Percentiles rank a stretch among this genome's conserved stretches.
Evolutionary conservation across 352 stramenopile genomes (phyloP).

Genomic region (Peronospora belbahrii): DNA sequence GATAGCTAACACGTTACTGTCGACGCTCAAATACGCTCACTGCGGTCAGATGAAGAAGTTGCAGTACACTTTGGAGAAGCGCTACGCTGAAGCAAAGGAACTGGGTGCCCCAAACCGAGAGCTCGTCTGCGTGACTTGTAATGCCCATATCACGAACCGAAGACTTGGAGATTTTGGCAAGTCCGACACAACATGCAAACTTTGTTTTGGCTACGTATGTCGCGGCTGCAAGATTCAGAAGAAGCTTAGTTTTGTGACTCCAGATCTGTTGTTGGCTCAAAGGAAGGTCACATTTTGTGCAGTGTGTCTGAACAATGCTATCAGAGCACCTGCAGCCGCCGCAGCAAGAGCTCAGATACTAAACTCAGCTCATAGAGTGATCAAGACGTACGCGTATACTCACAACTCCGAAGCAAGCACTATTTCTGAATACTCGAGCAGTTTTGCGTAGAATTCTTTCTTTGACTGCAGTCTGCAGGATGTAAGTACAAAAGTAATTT

Average conservation of each 20-base stretch:
- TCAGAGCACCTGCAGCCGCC: conserved; percentile 14
- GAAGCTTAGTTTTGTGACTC: conserved; percentile 1
- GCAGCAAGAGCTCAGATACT: conserved; percentile 22
- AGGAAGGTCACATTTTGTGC: conserved; percentile 1
- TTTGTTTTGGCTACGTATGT: conserved; percentile 1
- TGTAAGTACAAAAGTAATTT: too few species aligned
- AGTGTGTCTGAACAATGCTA: conserved; percentile 19
- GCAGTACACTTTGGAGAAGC: neutral
- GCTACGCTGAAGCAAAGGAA: conserved; percentile 1
- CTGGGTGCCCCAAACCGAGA: neutral
- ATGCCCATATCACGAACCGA: neutral
- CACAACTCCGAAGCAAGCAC: conserved; percentile 22
- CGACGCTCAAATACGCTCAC: conserved; percentile 1
- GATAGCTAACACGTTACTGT: neutral
- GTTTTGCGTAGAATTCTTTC: conserved; percentile 8
- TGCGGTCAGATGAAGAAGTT: conserved; percentile 2
- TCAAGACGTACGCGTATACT: conserved; percentile 11
- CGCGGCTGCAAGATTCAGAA: conserved; percentile 1
- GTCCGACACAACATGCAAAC: conserved; percentile 1
- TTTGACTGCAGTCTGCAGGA: too few species aligned
- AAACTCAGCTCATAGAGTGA: conserved; percentile 6
- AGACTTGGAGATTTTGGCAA: neutral
- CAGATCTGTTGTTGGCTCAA: neutral
- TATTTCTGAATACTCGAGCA: conserved; percentile 22
- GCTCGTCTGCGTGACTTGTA: neutral